Percentiles rank a stretch among this genome's conserved stretches.
Evolutionary conservation across 1,284 basidiomycete genomes (phyloP).

Genomic region (Ceratobasidium sp.): DNA sequence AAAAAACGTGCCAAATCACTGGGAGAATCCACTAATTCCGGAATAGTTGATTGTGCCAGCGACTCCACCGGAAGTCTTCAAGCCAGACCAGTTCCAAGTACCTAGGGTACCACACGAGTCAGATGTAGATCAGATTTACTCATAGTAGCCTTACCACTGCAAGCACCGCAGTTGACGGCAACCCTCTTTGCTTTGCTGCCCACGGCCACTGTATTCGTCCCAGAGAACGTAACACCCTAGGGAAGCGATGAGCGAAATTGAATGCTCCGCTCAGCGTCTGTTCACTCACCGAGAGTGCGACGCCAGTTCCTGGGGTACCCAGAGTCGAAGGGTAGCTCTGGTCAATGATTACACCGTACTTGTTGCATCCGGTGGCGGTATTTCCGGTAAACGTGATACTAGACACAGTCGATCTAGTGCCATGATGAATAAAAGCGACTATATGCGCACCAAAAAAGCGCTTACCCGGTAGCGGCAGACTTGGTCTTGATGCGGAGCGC

Average conservation of each 20-base stretch:
- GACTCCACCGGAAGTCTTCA: conserved; percentile 4
- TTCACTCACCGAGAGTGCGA: conserved; percentile 26
- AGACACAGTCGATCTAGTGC: conserved; percentile 29
- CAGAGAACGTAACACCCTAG: conserved; percentile 3
- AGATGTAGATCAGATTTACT: background rate
- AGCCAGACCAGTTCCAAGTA: conserved; percentile 25
- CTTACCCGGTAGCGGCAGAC: conserved; percentile 41
- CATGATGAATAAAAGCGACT: background rate
- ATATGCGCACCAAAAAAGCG: background rate
- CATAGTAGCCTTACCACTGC: conserved; percentile 29
- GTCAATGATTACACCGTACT: conserved; percentile 44
- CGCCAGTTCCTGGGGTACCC: conserved; percentile 36
- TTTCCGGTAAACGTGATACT: conserved; percentile 41
- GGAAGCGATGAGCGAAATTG: background rate
- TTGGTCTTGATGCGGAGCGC: conserved; percentile 45
- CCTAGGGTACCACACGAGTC: background rate
- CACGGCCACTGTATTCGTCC: conserved; percentile 22
- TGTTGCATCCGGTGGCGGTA: conserved; percentile 42
- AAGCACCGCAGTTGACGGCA: conserved; percentile 30
- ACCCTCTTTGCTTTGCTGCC: conserved; percentile 8
- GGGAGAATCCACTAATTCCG: conserved; percentile 15
- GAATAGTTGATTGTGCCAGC: conserved; percentile 26
- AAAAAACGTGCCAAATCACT: background rate
- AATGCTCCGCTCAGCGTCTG: background rate
- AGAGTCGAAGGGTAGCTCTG: conserved; percentile 39